phyloP scores from a whole-genome alignment of 2,329 filamentous ascomycete species.

The Ophiostoma fasciatum region DNA sequence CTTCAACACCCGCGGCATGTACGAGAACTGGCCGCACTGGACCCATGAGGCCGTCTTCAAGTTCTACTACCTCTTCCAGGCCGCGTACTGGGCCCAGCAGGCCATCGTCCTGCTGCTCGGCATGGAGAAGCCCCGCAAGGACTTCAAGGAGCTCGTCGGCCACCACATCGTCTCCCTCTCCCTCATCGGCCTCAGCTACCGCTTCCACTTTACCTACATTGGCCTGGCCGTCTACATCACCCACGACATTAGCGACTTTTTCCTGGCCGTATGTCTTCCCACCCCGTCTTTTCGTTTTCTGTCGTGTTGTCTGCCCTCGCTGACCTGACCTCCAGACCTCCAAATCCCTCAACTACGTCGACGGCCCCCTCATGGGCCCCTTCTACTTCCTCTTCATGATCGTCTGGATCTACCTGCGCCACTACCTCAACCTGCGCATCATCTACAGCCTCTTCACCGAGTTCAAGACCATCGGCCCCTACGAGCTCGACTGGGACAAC shows the following conservation, averaged over 20 bases:
- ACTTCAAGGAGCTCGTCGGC: slow-evolving; percentile 83
- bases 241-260: slow-evolving; percentile 90
- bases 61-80: slow-evolving; percentile 90
- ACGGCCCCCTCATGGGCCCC: slow-evolving; percentile 60
- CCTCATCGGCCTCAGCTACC: slow-evolving; percentile 75
- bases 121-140: slow-evolving; percentile 85
- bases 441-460: slow-evolving; percentile 62
- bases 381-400: slow-evolving; percentile 75
- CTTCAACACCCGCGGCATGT: slow-evolving; percentile 85
- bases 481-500: slow-evolving; percentile 59
- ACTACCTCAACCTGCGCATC: slow-evolving; percentile 69
- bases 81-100: slow-evolving; percentile 91
- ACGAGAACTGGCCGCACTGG: slow-evolving; percentile 72
- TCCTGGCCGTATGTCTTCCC: slow-evolving; percentile 57
- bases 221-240: slow-evolving; percentile 88
- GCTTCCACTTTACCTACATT: slow-evolving; percentile 95
- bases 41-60: slow-evolving; percentile 74
- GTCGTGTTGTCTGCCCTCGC: not conserved
- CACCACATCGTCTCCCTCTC: slow-evolving; percentile 83
- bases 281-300: not conserved
- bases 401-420: slow-evolving; percentile 80
- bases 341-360: slow-evolving; percentile 83
- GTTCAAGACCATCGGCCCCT: slow-evolving; percentile 60
- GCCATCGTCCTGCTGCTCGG: slow-evolving; percentile 74
- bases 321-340: slow-evolving; percentile 49